Evolutionary conservation across 2,329 filamentous ascomycete species (phyloP), one percentile per base, ranked within the genome.

Genomic region (Diaporthe sp.): DNA sequence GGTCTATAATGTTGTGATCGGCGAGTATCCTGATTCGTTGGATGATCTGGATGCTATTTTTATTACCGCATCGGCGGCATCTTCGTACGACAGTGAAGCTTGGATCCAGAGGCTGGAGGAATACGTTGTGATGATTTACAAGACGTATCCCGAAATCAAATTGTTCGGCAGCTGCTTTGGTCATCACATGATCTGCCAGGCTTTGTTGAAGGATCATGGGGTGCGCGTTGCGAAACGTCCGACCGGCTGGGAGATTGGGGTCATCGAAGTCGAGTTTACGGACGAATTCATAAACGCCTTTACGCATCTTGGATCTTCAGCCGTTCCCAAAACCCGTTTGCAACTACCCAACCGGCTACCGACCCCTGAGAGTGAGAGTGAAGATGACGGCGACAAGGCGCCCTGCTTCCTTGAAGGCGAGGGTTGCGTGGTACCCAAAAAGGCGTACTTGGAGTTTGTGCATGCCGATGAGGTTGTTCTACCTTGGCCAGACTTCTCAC

Each of bases 381-480:
- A 6, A 34, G 28, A 68, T 22, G 42, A 37, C 15, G 15, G 13
- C n/a, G 15, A n/a, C 19, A n/a, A 34, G 28, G 28, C 44, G 17
- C 8, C 46, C 10, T 39, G 55, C 19, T 19, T 31, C n/a, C 7
- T 9, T 15, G 39, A 17, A 9, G 3, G 9, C 42, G n/a, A 3
- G 55, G 42, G 8, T 22, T 25, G 39, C 31, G 4, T 8, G 9
- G 25, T 73, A 44, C 70, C 74, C 9, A 10, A 9, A 28, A 70
- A 25, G 4, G 61, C 72, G n/a, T 65, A 65, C 39, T 44, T 75
- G 28, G 65, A 75, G 44, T 75, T 75, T 12, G 71, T 75, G 13
- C 74, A 75, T 60, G 51, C 58, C 22, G 74, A 75, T 46, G 70
- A 75, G 34, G 74, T 75, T 12, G 42, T 75, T 8, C n/a, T 73